Percentiles rank a stretch among this genome's conserved stretches.
Evolutionary conservation across 2,329 filamentous ascomycete species (phyloP).

Genomic region (Zymoseptoria ardabiliae): DNA sequence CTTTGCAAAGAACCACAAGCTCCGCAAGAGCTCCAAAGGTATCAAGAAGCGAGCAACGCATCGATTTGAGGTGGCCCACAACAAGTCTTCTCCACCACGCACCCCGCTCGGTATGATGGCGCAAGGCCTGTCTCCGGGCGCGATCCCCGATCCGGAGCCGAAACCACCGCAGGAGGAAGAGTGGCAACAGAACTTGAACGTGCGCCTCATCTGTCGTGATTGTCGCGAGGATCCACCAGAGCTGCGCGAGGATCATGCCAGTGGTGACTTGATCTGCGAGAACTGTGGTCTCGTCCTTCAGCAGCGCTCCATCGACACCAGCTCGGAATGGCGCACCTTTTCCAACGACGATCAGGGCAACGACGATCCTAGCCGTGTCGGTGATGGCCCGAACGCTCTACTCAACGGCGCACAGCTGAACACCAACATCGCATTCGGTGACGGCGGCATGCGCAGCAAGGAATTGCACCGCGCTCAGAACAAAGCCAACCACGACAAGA

Average conservation of each 20-base stretch:
- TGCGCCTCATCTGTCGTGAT: conserved; percentile 78
- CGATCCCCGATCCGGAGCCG: conserved; percentile 34
- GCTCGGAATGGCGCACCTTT: conserved; percentile 98
- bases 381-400: conserved; percentile 83
- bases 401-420: conserved; percentile 84
- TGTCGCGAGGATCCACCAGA: conserved; percentile 91
- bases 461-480: conserved; percentile 80
- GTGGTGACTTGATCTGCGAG: conserved; percentile 84
- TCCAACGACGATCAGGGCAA: conserved; percentile 95
- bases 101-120: conserved; percentile 27
- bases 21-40: conserved; percentile 36
- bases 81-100: conserved; percentile 17
- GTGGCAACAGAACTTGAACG: conserved; percentile 80
- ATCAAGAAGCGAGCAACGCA: conserved; percentile 38
- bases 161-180: conserved; percentile 34
- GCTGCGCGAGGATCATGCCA: conserved; percentile 84
- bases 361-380: conserved; percentile 96
- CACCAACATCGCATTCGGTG: conserved; percentile 78
- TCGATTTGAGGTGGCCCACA: conserved; percentile 28
- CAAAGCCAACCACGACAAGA: conserved; percentile 72
- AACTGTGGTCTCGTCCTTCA: conserved; percentile 87
- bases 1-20: conserved; percentile 40
- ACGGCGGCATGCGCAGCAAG: conserved; percentile 60
- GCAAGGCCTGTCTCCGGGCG: conserved; percentile 39
- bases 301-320: conserved; percentile 86